Percentiles rank a stretch among this genome's conserved stretches.
These are phyloP conservation scores for Skeletonema tropicum DNA, from an alignment of 108 stramenopile species.

Conservation along the genomic window DNA sequence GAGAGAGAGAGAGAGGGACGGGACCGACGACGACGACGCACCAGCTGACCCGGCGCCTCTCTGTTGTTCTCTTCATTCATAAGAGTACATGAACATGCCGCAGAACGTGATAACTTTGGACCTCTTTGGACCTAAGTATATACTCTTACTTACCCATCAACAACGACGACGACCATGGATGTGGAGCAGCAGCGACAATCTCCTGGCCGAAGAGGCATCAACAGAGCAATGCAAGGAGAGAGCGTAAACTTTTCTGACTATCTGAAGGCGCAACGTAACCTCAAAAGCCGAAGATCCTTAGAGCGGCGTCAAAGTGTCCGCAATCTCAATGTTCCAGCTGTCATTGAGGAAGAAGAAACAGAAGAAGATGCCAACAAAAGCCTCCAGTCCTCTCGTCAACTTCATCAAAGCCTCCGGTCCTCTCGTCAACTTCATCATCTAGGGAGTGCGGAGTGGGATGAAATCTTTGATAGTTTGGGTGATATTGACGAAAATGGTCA, in stretches of 20 bases:
- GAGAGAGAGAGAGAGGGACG: too few relatives aligned
- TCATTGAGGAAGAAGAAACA: neutral
- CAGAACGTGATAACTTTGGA: too few relatives aligned
- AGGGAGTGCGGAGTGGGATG: neutral
- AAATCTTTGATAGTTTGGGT: conserved; percentile 18
- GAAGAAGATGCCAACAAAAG: neutral
- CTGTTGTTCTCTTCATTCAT: too few relatives aligned
- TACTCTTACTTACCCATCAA: too few relatives aligned
- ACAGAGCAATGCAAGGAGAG: neutral
- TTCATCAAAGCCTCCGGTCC: neutral
- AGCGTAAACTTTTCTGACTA: conserved; percentile 15
- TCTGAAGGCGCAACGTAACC: conserved; percentile 6
- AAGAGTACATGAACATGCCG: too few relatives aligned
- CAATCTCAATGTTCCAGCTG: neutral
- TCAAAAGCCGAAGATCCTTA: neutral
- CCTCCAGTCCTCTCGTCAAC: neutral
- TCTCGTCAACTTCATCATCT: neutral
- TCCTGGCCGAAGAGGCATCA: neutral
- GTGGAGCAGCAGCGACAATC: neutral
- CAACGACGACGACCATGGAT: neutral
- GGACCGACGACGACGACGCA: too few relatives aligned
- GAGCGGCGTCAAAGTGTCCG: neutral
- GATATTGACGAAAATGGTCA: conserved; percentile 18
- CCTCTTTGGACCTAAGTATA: too few relatives aligned
- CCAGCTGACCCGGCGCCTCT: too few relatives aligned